phyloP scores from a whole-genome alignment of 108 stramenopile genomes.

The Fistulifera solaris region DNA sequence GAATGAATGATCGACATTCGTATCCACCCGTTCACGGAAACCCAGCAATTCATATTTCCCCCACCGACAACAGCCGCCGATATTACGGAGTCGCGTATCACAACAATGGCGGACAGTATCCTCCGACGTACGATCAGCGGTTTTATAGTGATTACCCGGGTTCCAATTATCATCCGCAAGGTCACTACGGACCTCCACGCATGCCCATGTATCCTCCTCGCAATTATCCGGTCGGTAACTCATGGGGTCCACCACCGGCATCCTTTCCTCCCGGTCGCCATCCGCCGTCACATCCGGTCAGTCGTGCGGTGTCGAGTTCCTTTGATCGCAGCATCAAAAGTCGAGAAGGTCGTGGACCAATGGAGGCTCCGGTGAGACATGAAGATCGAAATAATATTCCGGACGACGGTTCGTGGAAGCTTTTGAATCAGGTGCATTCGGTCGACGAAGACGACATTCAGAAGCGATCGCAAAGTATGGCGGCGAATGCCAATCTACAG shows the following conservation, averaged over 20 bases:
- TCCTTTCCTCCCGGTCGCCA: conserved; percentile 8
- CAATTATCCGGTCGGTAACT: conserved; percentile 4
- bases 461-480: conserved; percentile 11
- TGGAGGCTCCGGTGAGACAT: background rate
- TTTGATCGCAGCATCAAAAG: conserved; percentile 36
- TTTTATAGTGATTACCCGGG: conserved; percentile 1
- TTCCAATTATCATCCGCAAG: conserved; percentile 7
- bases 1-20: background rate
- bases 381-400: conserved; percentile 1
- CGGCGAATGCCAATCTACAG: conserved; percentile 4
- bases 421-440: conserved; percentile 51
- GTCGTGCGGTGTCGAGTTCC: conserved; percentile 40
- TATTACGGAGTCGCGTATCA: background rate
- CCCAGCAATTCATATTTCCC: conserved; percentile 2
- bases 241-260: conserved; percentile 12
- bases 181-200: conserved; percentile 12
- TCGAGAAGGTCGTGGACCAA: conserved; percentile 8
- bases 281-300: conserved; percentile 15
- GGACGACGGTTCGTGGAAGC: conserved; percentile 53
- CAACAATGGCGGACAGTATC: conserved; percentile 6
- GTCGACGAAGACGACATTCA: conserved; percentile 53
- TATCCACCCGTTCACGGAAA: background rate
- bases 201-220: conserved; percentile 4
- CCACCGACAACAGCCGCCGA: background rate
- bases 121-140: conserved; percentile 4